Conservation (phyloP, 768 basidiomycete species). For the Pleurotus cornucopiae region DNA sequence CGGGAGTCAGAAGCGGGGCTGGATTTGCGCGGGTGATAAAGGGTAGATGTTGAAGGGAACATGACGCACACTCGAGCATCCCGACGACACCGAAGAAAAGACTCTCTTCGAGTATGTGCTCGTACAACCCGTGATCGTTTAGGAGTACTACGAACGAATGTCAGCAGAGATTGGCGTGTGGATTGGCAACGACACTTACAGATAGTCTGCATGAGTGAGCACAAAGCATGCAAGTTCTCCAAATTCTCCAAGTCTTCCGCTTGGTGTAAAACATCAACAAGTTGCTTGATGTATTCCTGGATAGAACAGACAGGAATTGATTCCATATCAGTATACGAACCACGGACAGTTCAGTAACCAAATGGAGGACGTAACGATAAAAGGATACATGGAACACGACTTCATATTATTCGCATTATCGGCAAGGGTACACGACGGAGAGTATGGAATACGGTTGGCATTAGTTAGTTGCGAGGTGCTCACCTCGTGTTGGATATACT, state of each 20-base stretch:
- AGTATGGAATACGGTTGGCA: conserved; percentile 1
- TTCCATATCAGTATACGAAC: conserved; percentile 21
- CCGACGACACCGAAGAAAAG: conserved; percentile 90
- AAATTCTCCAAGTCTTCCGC: conserved; percentile 94
- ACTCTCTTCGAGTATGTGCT: conserved; percentile 91
- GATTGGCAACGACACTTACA: conserved; percentile 43
- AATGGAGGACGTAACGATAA: background rate
- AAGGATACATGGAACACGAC: conserved; percentile 1
- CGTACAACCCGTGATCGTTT: conserved; percentile 92
- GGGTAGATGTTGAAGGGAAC: conserved; percentile 9
- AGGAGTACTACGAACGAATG: conserved; percentile 64
- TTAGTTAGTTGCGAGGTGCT: conserved; percentile 22
- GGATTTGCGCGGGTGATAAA: conserved; percentile 6
- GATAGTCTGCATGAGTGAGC: conserved; percentile 91
- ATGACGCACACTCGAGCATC: conserved; percentile 90
- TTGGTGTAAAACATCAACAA: conserved; percentile 79
- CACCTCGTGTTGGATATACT: conserved; percentile 84
- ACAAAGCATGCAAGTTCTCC: conserved; percentile 86
- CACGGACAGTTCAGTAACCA: background rate
- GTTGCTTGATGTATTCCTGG: conserved; percentile 83
- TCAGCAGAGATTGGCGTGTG: background rate
- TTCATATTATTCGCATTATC: conserved; percentile 6
- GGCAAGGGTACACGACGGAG: background rate
- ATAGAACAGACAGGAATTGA: conserved; percentile 19
- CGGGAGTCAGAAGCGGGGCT: background rate